These are phyloP conservation scores for Aureobasidium mangrovei DNA, from an alignment of 2,329 filamentous ascomycete species.

Conservation along the genomic window DNA sequence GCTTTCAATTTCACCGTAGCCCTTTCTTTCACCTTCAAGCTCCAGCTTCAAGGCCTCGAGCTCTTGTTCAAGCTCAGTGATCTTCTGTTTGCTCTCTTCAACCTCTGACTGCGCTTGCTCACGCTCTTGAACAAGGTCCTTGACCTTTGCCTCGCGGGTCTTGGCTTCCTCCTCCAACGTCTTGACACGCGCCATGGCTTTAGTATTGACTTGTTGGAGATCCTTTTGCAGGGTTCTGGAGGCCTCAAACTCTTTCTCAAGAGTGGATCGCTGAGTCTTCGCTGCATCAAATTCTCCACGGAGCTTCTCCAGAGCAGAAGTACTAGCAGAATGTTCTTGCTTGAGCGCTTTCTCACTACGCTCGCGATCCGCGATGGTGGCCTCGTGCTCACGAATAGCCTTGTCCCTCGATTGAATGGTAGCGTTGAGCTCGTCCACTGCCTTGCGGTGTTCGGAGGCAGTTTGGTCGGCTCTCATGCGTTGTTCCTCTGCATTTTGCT, in stretches of 20 bases:
- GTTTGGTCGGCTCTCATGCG: constrained; percentile 9
- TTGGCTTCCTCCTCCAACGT: constrained; percentile 19
- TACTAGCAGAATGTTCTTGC: constrained; percentile 9
- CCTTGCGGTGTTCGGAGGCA: constrained; percentile 18
- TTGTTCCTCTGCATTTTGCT: constrained; percentile 19
- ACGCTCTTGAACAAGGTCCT: constrained; percentile 18
- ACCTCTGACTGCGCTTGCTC: constrained; percentile 21
- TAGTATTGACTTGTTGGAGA: constrained; percentile 17
- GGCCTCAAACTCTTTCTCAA: constrained; percentile 23
- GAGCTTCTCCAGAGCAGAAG: neutral
- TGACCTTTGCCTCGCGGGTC: constrained; percentile 5
- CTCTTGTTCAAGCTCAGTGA: constrained; percentile 37
- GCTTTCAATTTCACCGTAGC: constrained; percentile 16
- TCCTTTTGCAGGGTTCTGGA: constrained; percentile 23
- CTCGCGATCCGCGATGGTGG: constrained; percentile 7
- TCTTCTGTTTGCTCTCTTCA: constrained; percentile 18
- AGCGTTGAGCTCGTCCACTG: neutral
- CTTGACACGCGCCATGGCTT: constrained; percentile 17
- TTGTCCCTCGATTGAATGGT: neutral
- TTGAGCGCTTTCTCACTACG: neutral
- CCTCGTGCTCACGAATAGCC: neutral
- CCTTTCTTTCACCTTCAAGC: constrained; percentile 16
- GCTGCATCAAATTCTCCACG: neutral
- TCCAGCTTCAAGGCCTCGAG: constrained; percentile 18
- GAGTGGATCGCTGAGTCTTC: neutral